Percentiles rank a stretch among this genome's conserved stretches.
These are phyloP conservation scores for Pyronema domesticum DNA, from an alignment of 495 filamentous ascomycete genomes.

Conservation along the genomic window DNA sequence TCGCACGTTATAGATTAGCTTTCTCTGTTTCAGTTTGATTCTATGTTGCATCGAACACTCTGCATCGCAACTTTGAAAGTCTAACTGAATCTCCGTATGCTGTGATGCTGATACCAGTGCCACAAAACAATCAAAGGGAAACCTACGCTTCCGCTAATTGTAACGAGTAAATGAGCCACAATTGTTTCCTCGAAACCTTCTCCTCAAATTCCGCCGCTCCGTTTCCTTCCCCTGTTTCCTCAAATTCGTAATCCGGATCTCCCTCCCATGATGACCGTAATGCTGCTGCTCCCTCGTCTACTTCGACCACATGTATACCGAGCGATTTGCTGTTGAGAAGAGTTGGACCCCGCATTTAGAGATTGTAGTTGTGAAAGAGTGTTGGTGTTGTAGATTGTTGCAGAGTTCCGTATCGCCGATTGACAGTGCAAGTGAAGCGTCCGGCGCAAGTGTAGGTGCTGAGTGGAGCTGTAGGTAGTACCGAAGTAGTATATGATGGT, in stretches of 20 bases:
- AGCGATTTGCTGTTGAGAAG: slow-evolving; percentile 14
- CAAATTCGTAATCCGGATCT: slow-evolving; percentile 14
- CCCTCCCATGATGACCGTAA: background rate
- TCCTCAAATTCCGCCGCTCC: slow-evolving; percentile 11
- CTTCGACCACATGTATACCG: slow-evolving; percentile 13
- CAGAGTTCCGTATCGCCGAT: no score
- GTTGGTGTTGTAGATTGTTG: no score
- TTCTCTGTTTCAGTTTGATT: background rate
- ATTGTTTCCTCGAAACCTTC: slow-evolving; percentile 16
- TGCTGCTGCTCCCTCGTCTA: background rate
- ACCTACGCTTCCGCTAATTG: slow-evolving; percentile 27
- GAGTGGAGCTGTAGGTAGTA: no score
- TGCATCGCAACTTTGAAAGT: no score
- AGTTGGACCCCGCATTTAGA: slow-evolving; percentile 16
- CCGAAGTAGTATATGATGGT: no score
- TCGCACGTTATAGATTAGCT: slow-evolving; percentile 1
- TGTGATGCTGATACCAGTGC: background rate
- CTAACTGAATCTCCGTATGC: no score
- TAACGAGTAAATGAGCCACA: slow-evolving; percentile 24
- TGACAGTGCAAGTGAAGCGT: no score
- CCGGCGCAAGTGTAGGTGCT: no score
- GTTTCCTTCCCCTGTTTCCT: slow-evolving; percentile 12
- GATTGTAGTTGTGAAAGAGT: background rate
- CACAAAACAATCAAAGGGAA: background rate
- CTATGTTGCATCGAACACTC: background rate